These are phyloP conservation scores for Cryptococcus neoformans DNA, from an alignment of 1,284 basidiomycete species.

Conservation along the genomic window DNA sequence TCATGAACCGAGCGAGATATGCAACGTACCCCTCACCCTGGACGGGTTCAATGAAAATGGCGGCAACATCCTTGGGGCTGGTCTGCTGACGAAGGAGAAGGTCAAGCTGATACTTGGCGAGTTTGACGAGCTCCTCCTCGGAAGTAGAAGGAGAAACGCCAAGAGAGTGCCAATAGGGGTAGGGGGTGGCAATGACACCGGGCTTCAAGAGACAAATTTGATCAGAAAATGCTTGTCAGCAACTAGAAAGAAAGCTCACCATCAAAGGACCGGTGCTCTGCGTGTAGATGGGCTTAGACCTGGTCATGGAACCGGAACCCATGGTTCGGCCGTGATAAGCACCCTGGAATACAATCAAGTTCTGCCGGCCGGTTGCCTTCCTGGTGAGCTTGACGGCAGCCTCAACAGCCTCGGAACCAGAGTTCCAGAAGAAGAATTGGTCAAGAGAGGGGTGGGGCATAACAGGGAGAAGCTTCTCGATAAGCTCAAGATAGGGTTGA, in stretches of 20 bases:
- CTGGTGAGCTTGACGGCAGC: constrained; percentile 58
- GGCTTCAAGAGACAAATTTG: constrained; percentile 32
- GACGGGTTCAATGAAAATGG: constrained; percentile 87
- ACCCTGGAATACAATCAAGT: constrained; percentile 87
- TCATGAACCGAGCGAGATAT: not conserved
- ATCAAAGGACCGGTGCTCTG: constrained; percentile 70
- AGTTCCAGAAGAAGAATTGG: constrained; percentile 96
- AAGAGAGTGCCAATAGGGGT: constrained; percentile 91
- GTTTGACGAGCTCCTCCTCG: constrained; percentile 62
- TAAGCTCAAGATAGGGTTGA: constrained; percentile 81
- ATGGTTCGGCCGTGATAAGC: constrained; percentile 83
- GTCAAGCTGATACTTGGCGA: constrained; percentile 77
- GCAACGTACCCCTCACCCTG: constrained; percentile 67
- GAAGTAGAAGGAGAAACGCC: constrained; percentile 63
- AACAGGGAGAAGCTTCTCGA: constrained; percentile 37
- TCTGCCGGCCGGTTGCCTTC: constrained; percentile 70
- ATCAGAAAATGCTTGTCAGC: constrained; percentile 34
- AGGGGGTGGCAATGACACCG: constrained; percentile 76
- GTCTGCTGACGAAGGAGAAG: constrained; percentile 81
- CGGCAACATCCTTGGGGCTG: constrained; percentile 80
- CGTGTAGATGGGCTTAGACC: constrained; percentile 85
- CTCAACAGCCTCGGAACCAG: constrained; percentile 52
- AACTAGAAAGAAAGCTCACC: constrained; percentile 53
- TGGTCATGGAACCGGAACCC: constrained; percentile 80
- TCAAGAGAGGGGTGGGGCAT: constrained; percentile 45